Conservation (phyloP, 2,329 filamentous ascomycete species). For the Xylariomycetidae sp. region DNA sequence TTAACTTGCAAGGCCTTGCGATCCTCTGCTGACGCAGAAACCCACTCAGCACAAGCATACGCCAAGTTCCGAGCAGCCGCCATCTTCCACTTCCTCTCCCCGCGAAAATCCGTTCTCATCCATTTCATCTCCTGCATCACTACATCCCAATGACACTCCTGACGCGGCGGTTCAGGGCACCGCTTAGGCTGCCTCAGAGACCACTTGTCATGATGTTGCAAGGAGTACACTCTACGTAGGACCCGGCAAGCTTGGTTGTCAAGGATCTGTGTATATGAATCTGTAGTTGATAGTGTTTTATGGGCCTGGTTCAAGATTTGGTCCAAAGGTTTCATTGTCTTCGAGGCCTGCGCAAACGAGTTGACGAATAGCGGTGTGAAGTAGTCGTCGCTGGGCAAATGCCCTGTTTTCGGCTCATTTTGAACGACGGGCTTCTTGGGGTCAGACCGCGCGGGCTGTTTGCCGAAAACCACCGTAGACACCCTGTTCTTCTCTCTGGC, state of each 20-base stretch:
- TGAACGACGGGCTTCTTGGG: conserved; percentile 35
- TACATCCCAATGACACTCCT: conserved; percentile 78
- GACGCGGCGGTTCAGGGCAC: conserved; percentile 72
- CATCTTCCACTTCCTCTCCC: conserved; percentile 92
- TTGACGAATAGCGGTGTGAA: conserved; percentile 60
- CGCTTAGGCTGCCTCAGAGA: conserved; percentile 85
- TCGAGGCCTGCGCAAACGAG: conserved; percentile 49
- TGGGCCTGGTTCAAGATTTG: conserved; percentile 76
- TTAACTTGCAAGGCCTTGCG: conserved; percentile 66
- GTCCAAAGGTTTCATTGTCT: conserved; percentile 60
- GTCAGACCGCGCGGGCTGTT: conserved; percentile 51
- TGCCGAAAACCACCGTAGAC: conserved; percentile 75
- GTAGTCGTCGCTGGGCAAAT: conserved; percentile 55
- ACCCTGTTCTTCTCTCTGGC: conserved; percentile 60
- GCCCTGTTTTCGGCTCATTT: conserved; percentile 35
- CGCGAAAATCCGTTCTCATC: conserved; percentile 95
- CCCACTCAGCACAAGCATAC: conserved; percentile 78
- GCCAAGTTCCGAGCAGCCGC: conserved; percentile 76
- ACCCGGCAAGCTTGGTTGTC: conserved; percentile 87
- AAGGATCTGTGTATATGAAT: conserved; percentile 76
- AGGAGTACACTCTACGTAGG: conserved; percentile 77
- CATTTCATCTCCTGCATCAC: conserved; percentile 90
- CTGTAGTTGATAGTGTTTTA: conserved; percentile 83
- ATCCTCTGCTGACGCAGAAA: conserved; percentile 59
- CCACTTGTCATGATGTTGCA: conserved; percentile 91